phyloP scores from a whole-genome alignment of 805 yeast genomes.

The Pichia phayaonensis region DNA sequence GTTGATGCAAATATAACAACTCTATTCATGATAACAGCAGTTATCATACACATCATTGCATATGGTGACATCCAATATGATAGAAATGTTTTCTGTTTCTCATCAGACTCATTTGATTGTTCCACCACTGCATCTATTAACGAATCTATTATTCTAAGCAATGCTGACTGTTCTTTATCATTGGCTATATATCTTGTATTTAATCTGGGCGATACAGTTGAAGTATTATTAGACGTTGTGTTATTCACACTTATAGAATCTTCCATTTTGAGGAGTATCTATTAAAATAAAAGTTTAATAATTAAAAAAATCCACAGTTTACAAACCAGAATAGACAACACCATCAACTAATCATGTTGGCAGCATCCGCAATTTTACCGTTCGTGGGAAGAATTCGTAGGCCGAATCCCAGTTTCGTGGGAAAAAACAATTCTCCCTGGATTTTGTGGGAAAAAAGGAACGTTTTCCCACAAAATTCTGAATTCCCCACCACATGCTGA shows the following conservation, averaged over 20 bases:
- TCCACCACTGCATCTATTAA: slow-evolving; percentile 29
- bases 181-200: background rate
- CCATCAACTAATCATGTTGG: background rate
- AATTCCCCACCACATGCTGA: background rate
- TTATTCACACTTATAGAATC: background rate
- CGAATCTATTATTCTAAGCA: slow-evolving; percentile 21
- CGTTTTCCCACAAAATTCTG: background rate
- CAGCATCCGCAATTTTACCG: background rate
- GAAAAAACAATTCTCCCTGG: background rate
- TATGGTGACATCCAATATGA: slow-evolving; percentile 43
- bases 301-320: background rate
- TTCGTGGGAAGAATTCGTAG: background rate
- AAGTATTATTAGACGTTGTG: background rate
- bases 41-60: slow-evolving; percentile 46
- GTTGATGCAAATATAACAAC: slow-evolving; percentile 51
- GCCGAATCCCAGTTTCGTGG: background rate
- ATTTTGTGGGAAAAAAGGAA: too few relatives aligned
- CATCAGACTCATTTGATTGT: slow-evolving; percentile 23
- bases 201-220: background rate
- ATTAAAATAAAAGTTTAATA: background rate
- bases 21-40: slow-evolving; percentile 52
- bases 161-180: slow-evolving; percentile 13
- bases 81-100: slow-evolving; percentile 30
- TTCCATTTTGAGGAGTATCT: background rate
- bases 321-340: too few relatives aligned